Base-by-base conservation (phyloP, 371 early-diverging fungal species). In the Mycotypha africana region DNA sequence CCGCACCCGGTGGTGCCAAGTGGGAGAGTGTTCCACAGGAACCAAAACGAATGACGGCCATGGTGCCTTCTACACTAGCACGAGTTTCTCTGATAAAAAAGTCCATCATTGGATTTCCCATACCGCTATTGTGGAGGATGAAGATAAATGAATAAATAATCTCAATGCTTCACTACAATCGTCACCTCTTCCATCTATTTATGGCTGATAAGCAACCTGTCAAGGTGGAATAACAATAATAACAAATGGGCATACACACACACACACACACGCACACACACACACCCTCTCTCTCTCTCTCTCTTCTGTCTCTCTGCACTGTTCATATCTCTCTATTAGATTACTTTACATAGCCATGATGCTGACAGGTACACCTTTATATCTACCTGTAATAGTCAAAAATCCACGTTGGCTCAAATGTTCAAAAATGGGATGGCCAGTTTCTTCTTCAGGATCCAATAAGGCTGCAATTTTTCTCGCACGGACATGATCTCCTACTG, bases 21-120 rank as follows among this genome's bases (percentile, higher is more conserved):
- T 56, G 47, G 2, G 80, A 75, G 28, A 94, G 66, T 17, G 87
- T 78, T 2, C 97, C 97, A 59, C 95, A 95, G 3, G 93, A 89
- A 0, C 97, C 97, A 58, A 95, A 81, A 25, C 97, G 74, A 42
- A 92, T 75, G 24, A 97, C 85, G 15, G 75, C 60, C 66, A 97
- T 58, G 5, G 88, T 86, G 1, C 97, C 97, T 22, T 81, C 68
- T 1, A 88, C 86, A 28, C 91, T 84, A 23, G 89, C 89, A 32
- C 97, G 80, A 20, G 82, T 74, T 62, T 97, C 97, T 20, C 97
- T 80, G 12, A 97, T 82, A 51, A 95, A 86, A 52, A 96, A 91
- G 62, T 96, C 97, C 88, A 92, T 90, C 91, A 92, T 93, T 2
- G 88, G 60, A 9, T 79, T 64, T 28, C 97, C 96, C 87, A 82